A percentile compares a stretch with the other conserved stretches of the same genome.
These are phyloP conservation scores for Suillus variegatus DNA, from an alignment of 768 basidiomycete genomes.

Conservation along the genomic window DNA sequence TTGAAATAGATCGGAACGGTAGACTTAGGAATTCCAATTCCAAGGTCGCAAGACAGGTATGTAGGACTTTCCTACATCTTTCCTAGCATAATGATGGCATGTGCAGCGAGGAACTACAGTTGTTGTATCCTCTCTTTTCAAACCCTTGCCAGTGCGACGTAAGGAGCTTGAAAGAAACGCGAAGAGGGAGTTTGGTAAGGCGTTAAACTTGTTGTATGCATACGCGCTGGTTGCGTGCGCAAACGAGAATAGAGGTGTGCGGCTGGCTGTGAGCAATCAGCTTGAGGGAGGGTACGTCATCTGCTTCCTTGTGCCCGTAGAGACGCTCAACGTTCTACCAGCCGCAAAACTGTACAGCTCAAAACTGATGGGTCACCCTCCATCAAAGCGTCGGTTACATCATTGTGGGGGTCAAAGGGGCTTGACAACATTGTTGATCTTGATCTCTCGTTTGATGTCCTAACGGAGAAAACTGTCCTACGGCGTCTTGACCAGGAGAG, in stretches of 20 bases:
- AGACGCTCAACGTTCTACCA: slow-evolving; percentile 26
- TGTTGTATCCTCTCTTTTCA: slow-evolving; percentile 68
- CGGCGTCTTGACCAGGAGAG: slow-evolving; percentile 23
- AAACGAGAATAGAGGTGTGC: slow-evolving; percentile 55
- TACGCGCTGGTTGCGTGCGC: slow-evolving; percentile 88
- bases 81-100: neutral
- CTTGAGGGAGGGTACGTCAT: slow-evolving; percentile 65
- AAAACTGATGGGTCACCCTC: slow-evolving; percentile 70
- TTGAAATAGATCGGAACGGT: slow-evolving; percentile 75
- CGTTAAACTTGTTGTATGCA: slow-evolving; percentile 76
- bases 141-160: slow-evolving; percentile 82
- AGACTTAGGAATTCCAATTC: slow-evolving; percentile 50
- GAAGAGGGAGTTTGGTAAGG: slow-evolving; percentile 89
- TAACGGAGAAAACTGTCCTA: slow-evolving; percentile 50
- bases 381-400: slow-evolving; percentile 60
- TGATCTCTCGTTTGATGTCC: slow-evolving; percentile 66
- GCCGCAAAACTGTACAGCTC: slow-evolving; percentile 68
- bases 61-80: slow-evolving; percentile 18
- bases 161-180: slow-evolving; percentile 89
- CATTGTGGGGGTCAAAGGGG: slow-evolving; percentile 85
- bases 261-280: slow-evolving; percentile 73
- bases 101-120: slow-evolving; percentile 86
- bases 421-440: slow-evolving; percentile 77
- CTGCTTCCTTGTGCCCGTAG: neutral
- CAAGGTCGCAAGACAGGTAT: slow-evolving; percentile 78